Conservation (phyloP, 2,329 filamentous ascomycete genomes). For the Lecanicillium sp. region DNA sequence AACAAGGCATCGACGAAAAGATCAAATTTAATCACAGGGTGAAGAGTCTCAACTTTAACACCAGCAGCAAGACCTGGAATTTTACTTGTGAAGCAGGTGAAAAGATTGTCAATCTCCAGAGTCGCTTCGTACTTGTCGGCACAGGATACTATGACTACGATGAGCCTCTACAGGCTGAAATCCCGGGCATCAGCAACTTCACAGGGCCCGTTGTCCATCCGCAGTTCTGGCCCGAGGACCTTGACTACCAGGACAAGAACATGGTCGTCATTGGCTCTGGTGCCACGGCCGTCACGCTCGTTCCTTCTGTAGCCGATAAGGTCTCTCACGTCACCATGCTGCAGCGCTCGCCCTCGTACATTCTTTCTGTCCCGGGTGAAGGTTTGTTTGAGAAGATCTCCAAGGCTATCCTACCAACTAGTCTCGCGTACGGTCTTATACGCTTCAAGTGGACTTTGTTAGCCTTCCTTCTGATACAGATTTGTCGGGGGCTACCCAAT, state of each 20-base stretch:
- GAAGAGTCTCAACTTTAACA: constrained; percentile 30
- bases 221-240: constrained; percentile 66
- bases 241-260: constrained; percentile 59
- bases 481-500: constrained; percentile 45
- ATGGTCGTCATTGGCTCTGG: constrained; percentile 62
- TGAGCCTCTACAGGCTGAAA: constrained; percentile 47
- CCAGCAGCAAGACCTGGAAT: constrained; percentile 10
- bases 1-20: constrained; percentile 49
- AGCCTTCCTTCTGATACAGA: constrained; percentile 32
- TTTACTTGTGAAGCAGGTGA: constrained; percentile 17
- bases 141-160: constrained; percentile 63
- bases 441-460: constrained; percentile 42
- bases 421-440: constrained; percentile 38
- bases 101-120: constrained; percentile 25
- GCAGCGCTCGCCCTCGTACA: constrained; percentile 60
- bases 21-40: constrained; percentile 47
- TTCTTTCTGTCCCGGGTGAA: constrained; percentile 32
- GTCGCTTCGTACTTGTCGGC: constrained; percentile 51
- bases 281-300: constrained; percentile 60
- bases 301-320: constrained; percentile 54
- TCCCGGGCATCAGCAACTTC: constrained; percentile 33
- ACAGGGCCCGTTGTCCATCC: constrained; percentile 52
- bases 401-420: constrained; percentile 35
- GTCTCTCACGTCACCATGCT: constrained; percentile 61
- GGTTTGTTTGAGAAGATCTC: constrained; percentile 20